Evolutionary conservation across 2,329 filamentous ascomycete species (phyloP).

Genomic region (Sclerotinia trifoliorum): DNA sequence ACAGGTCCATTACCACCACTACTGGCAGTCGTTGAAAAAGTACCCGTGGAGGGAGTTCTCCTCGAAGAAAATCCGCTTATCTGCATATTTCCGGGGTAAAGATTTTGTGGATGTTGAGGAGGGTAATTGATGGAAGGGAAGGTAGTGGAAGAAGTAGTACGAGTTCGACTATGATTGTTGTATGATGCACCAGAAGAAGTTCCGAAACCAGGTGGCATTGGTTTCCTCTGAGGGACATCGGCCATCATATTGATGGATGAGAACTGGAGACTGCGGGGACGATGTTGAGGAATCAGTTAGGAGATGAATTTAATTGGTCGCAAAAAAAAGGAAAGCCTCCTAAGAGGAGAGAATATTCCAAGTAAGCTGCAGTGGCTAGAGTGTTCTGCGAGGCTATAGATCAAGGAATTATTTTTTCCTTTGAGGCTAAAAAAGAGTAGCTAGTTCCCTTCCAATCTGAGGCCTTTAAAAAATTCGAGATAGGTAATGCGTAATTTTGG

Average conservation of each 20-base stretch:
- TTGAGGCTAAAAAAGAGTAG: slow-evolving; percentile 1
- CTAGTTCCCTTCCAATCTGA: neutral
- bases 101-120: slow-evolving; percentile 3
- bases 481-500: slow-evolving; percentile 1
- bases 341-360: slow-evolving; percentile 14
- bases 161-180: slow-evolving; percentile 38
- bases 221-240: slow-evolving; percentile 36
- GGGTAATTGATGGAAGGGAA: slow-evolving; percentile 32
- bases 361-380: slow-evolving; percentile 17
- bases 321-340: slow-evolving; percentile 13
- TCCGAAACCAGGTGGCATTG: slow-evolving; percentile 36
- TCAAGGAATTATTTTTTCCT: slow-evolving; percentile 9
- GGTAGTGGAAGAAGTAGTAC: slow-evolving; percentile 43
- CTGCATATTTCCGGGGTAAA: slow-evolving; percentile 33
- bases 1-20: slow-evolving; percentile 45
- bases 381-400: slow-evolving; percentile 12
- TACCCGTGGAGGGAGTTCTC: slow-evolving; percentile 68
- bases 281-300: slow-evolving; percentile 2
- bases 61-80: slow-evolving; percentile 41
- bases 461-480: neutral
- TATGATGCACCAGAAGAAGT: slow-evolving; percentile 29
- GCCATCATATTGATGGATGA: slow-evolving; percentile 34
- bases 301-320: slow-evolving; percentile 9
- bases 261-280: slow-evolving; percentile 14
- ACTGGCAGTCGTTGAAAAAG: slow-evolving; percentile 66